Percentiles rank a stretch among this genome's conserved stretches.
These are phyloP conservation scores for Acorus gramineus DNA, from an alignment of 106 monocot species.

Conservation along the genomic window DNA sequence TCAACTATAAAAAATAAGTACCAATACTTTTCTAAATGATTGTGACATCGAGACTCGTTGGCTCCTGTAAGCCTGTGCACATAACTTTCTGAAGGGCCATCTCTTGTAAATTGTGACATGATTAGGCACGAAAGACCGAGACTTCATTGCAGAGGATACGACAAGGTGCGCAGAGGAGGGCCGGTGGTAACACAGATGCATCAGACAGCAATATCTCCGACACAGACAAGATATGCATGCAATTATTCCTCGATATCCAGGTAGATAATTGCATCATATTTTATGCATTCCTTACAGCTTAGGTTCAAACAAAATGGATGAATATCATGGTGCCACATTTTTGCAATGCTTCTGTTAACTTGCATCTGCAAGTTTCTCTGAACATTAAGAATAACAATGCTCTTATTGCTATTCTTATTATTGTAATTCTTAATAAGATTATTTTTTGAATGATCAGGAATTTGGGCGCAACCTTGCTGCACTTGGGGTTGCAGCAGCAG, in stretches of 20 bases:
- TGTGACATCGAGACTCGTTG: too few relatives aligned
- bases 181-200: slow-evolving; percentile 66
- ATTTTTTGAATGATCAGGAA: slow-evolving; percentile 34
- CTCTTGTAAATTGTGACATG: too few relatives aligned
- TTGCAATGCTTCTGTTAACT: neutral
- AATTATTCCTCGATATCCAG: slow-evolving; percentile 97
- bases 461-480: slow-evolving; percentile 73
- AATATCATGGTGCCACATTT: neutral
- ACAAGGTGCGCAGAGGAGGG: slow-evolving; percentile 81
- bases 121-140: slow-evolving; percentile 78
- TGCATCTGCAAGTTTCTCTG: too few relatives aligned
- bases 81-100: too few relatives aligned
- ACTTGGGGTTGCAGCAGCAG: slow-evolving; percentile 49
- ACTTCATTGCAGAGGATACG: slow-evolving; percentile 79
- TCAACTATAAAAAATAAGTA: too few relatives aligned
- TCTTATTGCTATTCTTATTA: too few relatives aligned
- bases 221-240: slow-evolving; percentile 95
- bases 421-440: neutral
- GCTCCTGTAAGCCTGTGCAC: too few relatives aligned
- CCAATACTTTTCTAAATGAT: too few relatives aligned
- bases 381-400: too few relatives aligned
- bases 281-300: too few relatives aligned
- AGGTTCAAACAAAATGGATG: too few relatives aligned
- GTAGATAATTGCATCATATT: slow-evolving; percentile 16
- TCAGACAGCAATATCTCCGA: slow-evolving; percentile 73